Evolutionary conservation across 75 land plant species (phyloP), one percentile per base, ranked within the genome.

Genomic region (Pinus tabuliformis): DNA sequence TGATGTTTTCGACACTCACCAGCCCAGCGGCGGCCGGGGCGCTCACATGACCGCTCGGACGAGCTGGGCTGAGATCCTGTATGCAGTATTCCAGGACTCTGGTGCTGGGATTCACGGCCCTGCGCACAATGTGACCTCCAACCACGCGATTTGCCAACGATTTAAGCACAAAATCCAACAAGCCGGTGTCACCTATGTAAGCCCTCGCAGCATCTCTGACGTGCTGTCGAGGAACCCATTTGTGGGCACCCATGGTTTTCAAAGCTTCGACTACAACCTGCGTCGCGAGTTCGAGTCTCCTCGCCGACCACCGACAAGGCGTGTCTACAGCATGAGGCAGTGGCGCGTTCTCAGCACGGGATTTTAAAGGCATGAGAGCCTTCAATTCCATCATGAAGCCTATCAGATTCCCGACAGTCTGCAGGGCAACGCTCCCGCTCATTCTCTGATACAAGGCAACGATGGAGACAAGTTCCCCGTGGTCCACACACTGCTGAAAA

Each of bases 141-240:
- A 95, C 87, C 15, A 91, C 85, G 39, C 87, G 87, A 72, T 89
- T 86, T 22, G 89, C 87, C 73, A 95, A 79, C 28, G 92, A 91
- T 58, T 95, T 95, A 57, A 95, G 84, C 6, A 95, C 98, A 70
- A 87, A 91, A 80, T 95, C 98, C 24, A 95, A 85, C 28, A 95
- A 81, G 1, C 98, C 98, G 1, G 98, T 95, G 81, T 95, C 98
- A 2, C 98, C 98, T 26, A 95, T 95, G 73, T 85, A 85, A 39
- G 79, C 73, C 42, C 96, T 72, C 0, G 98, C 96, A 16, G 87
- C 92, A 70, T 93, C 97, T 26, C 98, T 73, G 3, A 93, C 83
- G 57, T 91, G 92, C 80, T 95, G 96, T 54, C 98, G 73, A 17
- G 91, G 84, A 88, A 93, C 86, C 80, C 86, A 89, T 8, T 78